Percentiles rank a stretch among this genome's conserved stretches.
Evolutionary conservation across 805 yeast genomes (phyloP).

Genomic region (Zygoascus tannicola): DNA sequence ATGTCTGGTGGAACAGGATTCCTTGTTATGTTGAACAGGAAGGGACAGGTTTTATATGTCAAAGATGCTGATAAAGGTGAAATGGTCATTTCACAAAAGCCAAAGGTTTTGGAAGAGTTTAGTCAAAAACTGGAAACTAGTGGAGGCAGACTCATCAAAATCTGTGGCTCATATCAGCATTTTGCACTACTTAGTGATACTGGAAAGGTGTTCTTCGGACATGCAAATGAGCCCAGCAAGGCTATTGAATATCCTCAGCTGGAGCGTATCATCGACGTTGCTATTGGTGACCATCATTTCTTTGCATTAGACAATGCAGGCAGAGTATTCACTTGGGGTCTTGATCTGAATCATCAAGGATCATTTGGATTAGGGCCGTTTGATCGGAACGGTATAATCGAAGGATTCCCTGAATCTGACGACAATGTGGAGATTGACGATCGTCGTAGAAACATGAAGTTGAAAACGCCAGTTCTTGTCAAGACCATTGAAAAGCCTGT

Average conservation of each 20-base stretch:
- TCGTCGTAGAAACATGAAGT: background rate
- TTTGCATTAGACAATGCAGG: background rate
- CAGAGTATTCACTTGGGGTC: constrained; percentile 1
- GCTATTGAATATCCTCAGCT: background rate
- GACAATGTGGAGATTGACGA: background rate
- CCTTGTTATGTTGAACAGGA: background rate
- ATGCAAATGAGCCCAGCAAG: background rate
- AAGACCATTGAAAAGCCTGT: background rate
- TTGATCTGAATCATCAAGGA: background rate
- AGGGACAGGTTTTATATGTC: background rate
- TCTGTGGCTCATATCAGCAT: background rate
- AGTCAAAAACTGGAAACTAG: background rate
- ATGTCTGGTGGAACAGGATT: constrained; percentile 1
- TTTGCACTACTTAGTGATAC: background rate
- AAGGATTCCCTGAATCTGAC: background rate
- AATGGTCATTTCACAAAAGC: background rate
- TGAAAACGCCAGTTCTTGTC: background rate
- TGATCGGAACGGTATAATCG: background rate
- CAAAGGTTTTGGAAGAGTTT: background rate
- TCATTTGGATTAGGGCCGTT: constrained; percentile 1
- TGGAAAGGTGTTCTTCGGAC: constrained; percentile 1
- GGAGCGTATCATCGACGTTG: background rate
- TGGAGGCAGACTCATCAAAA: background rate
- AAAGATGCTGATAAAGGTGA: background rate
- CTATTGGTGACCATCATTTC: constrained; percentile 4